Base-by-base conservation (phyloP, 176 grass and related monocot species). In the Otatea glauca region DNA sequence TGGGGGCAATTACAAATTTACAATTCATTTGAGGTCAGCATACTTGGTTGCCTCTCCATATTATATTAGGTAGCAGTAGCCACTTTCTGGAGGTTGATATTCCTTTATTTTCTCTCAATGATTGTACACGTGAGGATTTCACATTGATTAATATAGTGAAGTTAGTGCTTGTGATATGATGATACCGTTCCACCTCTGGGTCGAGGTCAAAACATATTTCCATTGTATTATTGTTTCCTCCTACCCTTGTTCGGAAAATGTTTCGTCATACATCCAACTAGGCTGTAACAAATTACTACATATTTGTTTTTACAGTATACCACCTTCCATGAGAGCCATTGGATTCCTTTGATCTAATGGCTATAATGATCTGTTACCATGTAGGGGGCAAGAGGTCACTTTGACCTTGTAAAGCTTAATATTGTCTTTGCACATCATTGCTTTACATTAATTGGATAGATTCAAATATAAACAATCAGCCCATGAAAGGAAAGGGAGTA, bases 21-120 rank as follows among this genome's bases (percentile, higher is more conserved):
- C 35, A 37, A 37, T 68, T 68, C 64, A 81, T 82, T 87, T 76
- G 62, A 69, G 72, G 64, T 38, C 21, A 76, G 27, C 70, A 60
- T 48, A 69, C 64, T 76, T 65, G 64, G 51, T 66, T 61, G 29
- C 12, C 79, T 82, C 50, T n/a, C 14, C 29, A 49, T 60, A 70
- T 58, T 68, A 55, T 21, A 20, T 0, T 2, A 20, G 85, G 71
- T 69, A 68, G 38, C 39, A 21, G 18, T 76, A 76, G 53, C 80
- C 72, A 58, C 50, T 17, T 21, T 74, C 20, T 87, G 32, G 44
- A 74, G 64, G 61, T 25, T 60, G 15, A 49, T 81, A 23, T 81
- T 43, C 3, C 29, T 29, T 29, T 29, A n/a, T 38, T 17, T 35
- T 41, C 73, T 20, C 68, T 51, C 15, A 18, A 13, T 70, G 41